A percentile compares a stretch with the other conserved stretches of the same genome.
Conservation (phyloP, 495 filamentous ascomycete genomes). For the Platismatia glauca region DNA sequence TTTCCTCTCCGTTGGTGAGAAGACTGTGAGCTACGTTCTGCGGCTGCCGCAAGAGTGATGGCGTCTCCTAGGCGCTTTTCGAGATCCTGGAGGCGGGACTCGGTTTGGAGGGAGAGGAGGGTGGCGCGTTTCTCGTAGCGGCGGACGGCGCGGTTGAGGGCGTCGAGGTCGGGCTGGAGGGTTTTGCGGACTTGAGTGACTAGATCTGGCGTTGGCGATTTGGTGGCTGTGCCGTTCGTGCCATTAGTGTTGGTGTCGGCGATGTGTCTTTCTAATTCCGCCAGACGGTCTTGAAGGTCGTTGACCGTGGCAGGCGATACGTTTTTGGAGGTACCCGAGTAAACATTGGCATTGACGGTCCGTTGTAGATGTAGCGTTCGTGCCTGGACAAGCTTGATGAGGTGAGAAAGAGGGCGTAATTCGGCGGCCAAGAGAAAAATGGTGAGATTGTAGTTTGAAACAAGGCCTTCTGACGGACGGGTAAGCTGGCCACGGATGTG, state of each 20-base stretch:
- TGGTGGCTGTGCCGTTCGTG: conserved; percentile 16
- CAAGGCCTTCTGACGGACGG: conserved; percentile 71
- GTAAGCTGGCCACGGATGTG: conserved; percentile 65
- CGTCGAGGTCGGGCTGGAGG: conserved; percentile 77
- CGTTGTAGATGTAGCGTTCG: conserved; percentile 79
- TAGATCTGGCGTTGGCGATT: conserved; percentile 34
- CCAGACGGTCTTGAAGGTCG: conserved; percentile 54
- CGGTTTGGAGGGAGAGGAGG: conserved; percentile 61
- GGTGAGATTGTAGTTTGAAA: conserved; percentile 89
- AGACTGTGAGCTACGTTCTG: conserved; percentile 42
- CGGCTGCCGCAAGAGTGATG: conserved; percentile 67
- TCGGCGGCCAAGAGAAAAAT: conserved; percentile 88
- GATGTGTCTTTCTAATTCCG: conserved; percentile 59
- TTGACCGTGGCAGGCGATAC: conserved; percentile 38
- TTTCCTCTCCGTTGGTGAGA: conserved; percentile 14
- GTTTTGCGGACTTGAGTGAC: conserved; percentile 52
- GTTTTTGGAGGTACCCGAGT: conserved; percentile 33
- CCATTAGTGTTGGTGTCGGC: conserved; percentile 31
- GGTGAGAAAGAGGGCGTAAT: conserved; percentile 67
- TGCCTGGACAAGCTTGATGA: conserved; percentile 68
- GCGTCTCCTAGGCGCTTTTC: conserved; percentile 66
- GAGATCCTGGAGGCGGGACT: conserved; percentile 60
- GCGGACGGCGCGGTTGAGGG: conserved; percentile 78
- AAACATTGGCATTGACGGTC: conserved; percentile 48
- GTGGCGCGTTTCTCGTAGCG: conserved; percentile 89